A percentile compares a stretch with the other conserved stretches of the same genome.
phyloP scores from a whole-genome alignment of 2,329 filamentous ascomycete genomes.

The Arthrinium puccinioides region DNA sequence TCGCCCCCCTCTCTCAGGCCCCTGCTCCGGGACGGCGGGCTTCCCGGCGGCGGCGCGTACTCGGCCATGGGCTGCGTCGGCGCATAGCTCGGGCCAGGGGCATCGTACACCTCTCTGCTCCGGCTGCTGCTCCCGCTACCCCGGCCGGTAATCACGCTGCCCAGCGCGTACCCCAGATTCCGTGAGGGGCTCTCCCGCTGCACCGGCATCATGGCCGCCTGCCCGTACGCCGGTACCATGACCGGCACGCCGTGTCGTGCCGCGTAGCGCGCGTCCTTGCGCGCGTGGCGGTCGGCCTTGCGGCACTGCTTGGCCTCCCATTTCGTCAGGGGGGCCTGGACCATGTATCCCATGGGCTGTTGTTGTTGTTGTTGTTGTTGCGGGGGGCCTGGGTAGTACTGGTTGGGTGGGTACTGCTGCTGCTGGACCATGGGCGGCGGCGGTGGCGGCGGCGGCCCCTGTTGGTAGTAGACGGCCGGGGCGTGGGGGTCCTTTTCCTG shows the following conservation, averaged over 20 bases:
- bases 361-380: not conserved
- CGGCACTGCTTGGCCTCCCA: constrained; percentile 1
- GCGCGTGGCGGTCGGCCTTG: not conserved
- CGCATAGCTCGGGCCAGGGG: too few relatives aligned
- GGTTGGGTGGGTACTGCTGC: not conserved
- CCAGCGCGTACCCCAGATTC: too few relatives aligned
- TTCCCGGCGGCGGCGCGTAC: too few relatives aligned
- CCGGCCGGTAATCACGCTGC: too few relatives aligned
- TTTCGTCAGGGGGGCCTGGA: not conserved
- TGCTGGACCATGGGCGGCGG: not conserved
- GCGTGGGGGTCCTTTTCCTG: not conserved
- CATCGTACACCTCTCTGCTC: too few relatives aligned
- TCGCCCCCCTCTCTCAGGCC: too few relatives aligned
- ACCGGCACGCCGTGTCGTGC: not conserved
- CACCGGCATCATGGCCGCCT: too few relatives aligned
- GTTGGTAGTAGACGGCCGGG: not conserved
- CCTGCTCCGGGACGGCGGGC: too few relatives aligned
- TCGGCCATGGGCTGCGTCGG: too few relatives aligned
- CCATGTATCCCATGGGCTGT: not conserved
- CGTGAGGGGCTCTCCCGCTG: too few relatives aligned
- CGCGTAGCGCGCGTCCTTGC: too few relatives aligned
- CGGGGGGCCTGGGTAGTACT: not conserved
- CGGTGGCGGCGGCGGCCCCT: not conserved
- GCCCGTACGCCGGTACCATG: not conserved
- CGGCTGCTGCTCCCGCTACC: too few relatives aligned